Evolutionary conservation across 2,329 filamentous ascomycete genomes (phyloP), one percentile per base, ranked within the genome.

Genomic region (Colletotrichum noveboracense): DNA sequence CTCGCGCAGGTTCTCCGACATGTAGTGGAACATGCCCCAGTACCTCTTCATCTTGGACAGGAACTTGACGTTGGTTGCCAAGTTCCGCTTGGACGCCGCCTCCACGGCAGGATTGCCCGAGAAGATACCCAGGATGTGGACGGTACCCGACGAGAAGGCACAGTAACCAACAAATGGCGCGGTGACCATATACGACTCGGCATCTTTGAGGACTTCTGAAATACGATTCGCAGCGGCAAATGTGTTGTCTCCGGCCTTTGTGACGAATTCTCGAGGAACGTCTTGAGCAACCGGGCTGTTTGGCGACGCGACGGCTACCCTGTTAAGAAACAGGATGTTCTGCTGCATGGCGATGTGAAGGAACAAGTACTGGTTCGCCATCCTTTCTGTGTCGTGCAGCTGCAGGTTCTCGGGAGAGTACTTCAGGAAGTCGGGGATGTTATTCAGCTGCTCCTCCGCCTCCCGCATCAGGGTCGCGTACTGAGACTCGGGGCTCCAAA

Each of bases 11-110:
- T 96, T 97, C 82, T 98, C 96, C 1, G 95, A 94, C 91, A 98
- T 96, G 86, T 96, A 98, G 82, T 98, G 95, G 82, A 98, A 98
- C 94, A 98, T 98, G 76, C 96, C 97, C 97, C 97, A 99, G 81
- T 97, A 96, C 76, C 95, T 95, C 88, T 98, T 98, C 95, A 98
- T 98, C 84, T 95, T 97, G 70, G 94, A 94, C 60, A 99, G 86
- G 80, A 97, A 98, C 81, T 94, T 95, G 80, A 98, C 94, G 78
- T 98, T 98, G 78, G 93, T 94, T 1, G 94, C 93, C 18, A 98
- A 88, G 80, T 98, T 96, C 78, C 93, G 92, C 85, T 97, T 98
- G 10, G 95, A 95, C 10, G 91, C 91, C 14, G 91, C 90, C 82
- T 98, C 95, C 66, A 97, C 89, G 13, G 91, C 87, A 16, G 92